Conservation (phyloP, 2,329 filamentous ascomycete genomes). For the Exophiala sideris region DNA sequence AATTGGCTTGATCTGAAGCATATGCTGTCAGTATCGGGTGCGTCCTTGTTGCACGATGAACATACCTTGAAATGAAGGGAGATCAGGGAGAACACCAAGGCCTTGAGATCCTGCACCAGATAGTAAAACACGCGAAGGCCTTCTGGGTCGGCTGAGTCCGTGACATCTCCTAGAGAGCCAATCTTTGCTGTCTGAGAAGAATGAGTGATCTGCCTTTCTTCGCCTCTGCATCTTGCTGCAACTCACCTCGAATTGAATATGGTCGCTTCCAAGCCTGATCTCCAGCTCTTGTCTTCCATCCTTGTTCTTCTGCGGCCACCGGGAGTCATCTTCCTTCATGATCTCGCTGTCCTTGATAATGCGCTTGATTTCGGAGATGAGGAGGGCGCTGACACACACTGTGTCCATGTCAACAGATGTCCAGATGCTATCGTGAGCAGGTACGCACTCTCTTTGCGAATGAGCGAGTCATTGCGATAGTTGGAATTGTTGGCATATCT, state of each 20-base stretch:
- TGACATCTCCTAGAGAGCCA: conserved; percentile 92
- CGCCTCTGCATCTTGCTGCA: not conserved
- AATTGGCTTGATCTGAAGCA: conserved; percentile 52
- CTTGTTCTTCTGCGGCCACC: conserved; percentile 99
- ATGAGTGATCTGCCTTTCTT: conserved; percentile 23
- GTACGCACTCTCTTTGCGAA: conserved; percentile 94
- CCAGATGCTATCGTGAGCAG: not conserved
- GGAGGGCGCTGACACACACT: conserved; percentile 94
- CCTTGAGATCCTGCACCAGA: conserved; percentile 94
- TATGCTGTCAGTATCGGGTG: conserved; percentile 2
- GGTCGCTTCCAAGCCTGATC: conserved; percentile 87
- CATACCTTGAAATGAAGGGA: conserved; percentile 89
- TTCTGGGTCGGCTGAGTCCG: conserved; percentile 92
- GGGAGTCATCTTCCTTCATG: conserved; percentile 96
- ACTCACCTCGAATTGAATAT: conserved; percentile 92
- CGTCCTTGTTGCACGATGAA: not conserved
- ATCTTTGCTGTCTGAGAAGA: conserved; percentile 84
- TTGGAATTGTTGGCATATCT: conserved; percentile 99
- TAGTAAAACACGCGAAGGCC: conserved; percentile 98
- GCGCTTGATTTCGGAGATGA: conserved; percentile 92
- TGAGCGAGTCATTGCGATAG: conserved; percentile 96
- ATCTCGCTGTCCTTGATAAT: conserved; percentile 98
- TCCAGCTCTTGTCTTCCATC: conserved; percentile 95
- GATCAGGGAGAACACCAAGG: conserved; percentile 92
- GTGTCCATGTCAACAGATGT: conserved; percentile 25